These are phyloP conservation scores for Neurospora discreta DNA, from an alignment of 495 filamentous ascomycete species.

Conservation along the genomic window DNA sequence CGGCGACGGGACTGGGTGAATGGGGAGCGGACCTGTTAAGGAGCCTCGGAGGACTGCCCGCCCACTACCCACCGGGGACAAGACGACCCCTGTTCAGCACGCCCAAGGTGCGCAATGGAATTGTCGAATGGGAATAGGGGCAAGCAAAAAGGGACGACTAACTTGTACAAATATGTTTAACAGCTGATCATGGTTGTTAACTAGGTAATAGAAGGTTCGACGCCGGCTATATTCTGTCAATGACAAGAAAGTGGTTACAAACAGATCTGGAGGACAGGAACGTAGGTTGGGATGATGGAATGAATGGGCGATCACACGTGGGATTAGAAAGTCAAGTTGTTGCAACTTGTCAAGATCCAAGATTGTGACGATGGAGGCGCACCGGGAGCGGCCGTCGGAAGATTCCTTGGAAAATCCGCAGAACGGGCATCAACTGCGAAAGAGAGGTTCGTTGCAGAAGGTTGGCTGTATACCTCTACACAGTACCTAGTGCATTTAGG, in stretches of 20 bases:
- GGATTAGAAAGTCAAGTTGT: not conserved
- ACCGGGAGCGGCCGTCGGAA: not conserved
- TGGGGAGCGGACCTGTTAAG: not conserved
- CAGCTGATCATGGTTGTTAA: not conserved
- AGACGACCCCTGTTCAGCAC: not conserved
- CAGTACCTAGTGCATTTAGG: not conserved
- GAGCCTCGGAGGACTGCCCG: not conserved
- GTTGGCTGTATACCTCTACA: not conserved
- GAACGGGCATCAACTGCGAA: not conserved
- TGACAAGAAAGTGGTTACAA: too few species aligned
- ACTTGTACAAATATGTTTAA: not conserved
- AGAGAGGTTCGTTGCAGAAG: not conserved
- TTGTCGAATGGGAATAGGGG: not conserved
- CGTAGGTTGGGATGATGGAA: not conserved
- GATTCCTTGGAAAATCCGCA: not conserved
- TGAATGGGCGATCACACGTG: not conserved
- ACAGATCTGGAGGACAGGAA: not conserved
- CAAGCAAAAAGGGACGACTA: not conserved
- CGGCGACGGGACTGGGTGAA: not conserved
- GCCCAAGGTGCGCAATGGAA: not conserved
- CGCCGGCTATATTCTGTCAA: not conserved
- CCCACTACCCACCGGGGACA: not conserved
- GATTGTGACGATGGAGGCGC: not conserved
- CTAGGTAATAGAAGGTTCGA: not conserved
- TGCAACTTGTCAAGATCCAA: not conserved